Evolutionary conservation across 2,329 filamentous ascomycete species (phyloP).

Genomic region (Ascochyta fabae): DNA sequence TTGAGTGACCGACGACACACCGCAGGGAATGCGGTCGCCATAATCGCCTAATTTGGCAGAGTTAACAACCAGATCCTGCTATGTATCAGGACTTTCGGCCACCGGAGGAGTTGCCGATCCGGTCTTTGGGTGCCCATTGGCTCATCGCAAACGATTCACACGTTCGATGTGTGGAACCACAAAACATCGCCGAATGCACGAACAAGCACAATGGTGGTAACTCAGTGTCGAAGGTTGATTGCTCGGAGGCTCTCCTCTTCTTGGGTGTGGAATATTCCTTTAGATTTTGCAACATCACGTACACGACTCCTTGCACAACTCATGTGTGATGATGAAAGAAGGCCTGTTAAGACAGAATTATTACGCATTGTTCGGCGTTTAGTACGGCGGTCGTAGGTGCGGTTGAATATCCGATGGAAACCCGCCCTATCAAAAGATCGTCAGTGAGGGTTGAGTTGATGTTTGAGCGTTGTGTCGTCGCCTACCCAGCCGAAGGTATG

Average conservation of each 20-base stretch:
- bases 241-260: too few relatives aligned
- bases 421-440: background rate
- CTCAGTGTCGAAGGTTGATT: too few relatives aligned
- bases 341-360: background rate
- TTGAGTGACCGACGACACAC: background rate
- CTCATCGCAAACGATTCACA: background rate
- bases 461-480: background rate
- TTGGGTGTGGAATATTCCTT: too few relatives aligned
- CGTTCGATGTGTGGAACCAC: background rate
- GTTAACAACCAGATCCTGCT: background rate
- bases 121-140: background rate
- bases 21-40: background rate
- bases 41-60: background rate
- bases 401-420: conserved; percentile 2
- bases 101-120: background rate
- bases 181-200: background rate
- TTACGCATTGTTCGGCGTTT: too few relatives aligned
- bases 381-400: background rate
- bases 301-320: too few relatives aligned
- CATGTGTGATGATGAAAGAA: background rate
- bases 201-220: too few relatives aligned
- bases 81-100: background rate
- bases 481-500: conserved; percentile 36
- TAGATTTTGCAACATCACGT: too few relatives aligned
- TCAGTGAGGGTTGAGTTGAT: background rate